Conservation (phyloP, 129 eudicot species). For the Erigeron canadensis region DNA sequence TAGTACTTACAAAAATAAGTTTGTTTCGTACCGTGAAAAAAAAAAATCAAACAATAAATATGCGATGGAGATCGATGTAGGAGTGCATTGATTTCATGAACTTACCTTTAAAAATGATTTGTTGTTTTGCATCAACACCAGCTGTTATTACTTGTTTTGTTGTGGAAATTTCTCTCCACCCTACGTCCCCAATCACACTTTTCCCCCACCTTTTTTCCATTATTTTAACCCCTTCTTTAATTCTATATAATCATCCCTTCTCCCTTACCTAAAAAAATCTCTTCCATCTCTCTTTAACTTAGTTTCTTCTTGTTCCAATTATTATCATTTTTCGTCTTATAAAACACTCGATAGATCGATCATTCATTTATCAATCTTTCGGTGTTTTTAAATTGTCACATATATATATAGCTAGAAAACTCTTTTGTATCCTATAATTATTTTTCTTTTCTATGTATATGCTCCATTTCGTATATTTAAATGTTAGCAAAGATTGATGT, state of each 20-base stretch:
- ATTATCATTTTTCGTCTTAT: background rate
- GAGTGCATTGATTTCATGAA: conserved; percentile 17
- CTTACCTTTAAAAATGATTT: background rate
- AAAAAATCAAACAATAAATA: conserved; percentile 7
- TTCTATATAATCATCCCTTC: conserved; percentile 34
- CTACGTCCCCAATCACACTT: conserved; percentile 37
- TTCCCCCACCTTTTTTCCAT: conserved; percentile 25
- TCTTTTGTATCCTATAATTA: background rate
- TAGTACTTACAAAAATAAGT: background rate
- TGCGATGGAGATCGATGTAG: conserved; percentile 4
- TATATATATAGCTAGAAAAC: background rate
- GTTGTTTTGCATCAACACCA: conserved; percentile 12
- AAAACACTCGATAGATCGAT: background rate
- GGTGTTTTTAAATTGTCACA: background rate
- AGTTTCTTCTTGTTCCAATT: background rate
- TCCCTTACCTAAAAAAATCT: conserved; percentile 15
- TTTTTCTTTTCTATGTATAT: conserved; percentile 2
- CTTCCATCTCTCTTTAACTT: background rate
- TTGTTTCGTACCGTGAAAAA: background rate
- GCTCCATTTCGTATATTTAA: conserved; percentile 28
- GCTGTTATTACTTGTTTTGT: conserved; percentile 32
- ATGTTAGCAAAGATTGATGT: conserved; percentile 65
- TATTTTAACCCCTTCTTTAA: conserved; percentile 24
- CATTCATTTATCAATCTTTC: background rate
- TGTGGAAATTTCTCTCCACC: conserved; percentile 28